Evolutionary conservation across 2,329 filamentous ascomycete genomes (phyloP), one percentile per base, ranked within the genome.

Genomic region (Trichophyton mentagrophytes): DNA sequence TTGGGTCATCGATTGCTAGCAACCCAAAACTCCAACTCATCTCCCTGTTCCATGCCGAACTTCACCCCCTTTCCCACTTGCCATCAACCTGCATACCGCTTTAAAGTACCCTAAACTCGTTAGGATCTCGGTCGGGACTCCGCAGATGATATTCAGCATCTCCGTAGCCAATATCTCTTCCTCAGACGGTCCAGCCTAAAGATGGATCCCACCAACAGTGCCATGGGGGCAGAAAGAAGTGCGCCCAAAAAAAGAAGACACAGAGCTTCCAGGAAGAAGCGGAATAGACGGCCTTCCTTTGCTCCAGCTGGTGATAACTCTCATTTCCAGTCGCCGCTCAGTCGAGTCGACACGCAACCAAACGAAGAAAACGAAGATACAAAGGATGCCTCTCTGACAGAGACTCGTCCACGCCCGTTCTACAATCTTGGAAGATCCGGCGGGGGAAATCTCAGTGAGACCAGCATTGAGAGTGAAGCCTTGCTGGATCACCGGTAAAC

Each of bases 401-500:
- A 70, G 58, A 68, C 74, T 17, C 69, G 73, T 38, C 74, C 74
- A 64, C 72, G 73, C 59, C 77, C 77, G 62, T 82, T 84, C 69
- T 85, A 85, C 69, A 76, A 79, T 46, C 68, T 82, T 58, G 69
- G 69, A n/a, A 73, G 74, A 63, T 65, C 69, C 55, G 65, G 69
- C 22, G 69, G 77, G 6, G 74, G 77, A 51, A 89, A 88, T 70
- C 70, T 85, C 64, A 97, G 92, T 75, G 85, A 82, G 67, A 90
- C 88, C 0, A 97, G 92, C 72, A 77, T 97, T 64, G 92, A 96
- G 66, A 96, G 90, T 72, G 87, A 95, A 70, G 86, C 84, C 6
- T 77, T 97, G 66, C 77, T 97, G 17, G 92, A 97, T 73, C 92
- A 97, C 73, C 83, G 90, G 85, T 88, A 75, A 44, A 40, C 40